Conservation (phyloP, 2,329 filamentous ascomycete species). For the Teratosphaeria viscida region DNA sequence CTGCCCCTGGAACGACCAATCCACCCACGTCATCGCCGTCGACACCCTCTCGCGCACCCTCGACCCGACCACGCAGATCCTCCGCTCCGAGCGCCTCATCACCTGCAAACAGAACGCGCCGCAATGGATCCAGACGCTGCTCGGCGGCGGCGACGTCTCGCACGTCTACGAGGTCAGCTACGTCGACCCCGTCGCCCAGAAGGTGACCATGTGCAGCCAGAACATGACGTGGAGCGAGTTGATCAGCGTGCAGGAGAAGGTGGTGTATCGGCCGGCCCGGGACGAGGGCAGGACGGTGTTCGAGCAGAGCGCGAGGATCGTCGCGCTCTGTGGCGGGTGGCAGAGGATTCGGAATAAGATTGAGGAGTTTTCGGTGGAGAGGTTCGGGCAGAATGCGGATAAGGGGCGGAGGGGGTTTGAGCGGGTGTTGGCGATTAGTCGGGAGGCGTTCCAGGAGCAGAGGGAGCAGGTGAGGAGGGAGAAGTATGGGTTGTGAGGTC, state of each 20-base stretch:
- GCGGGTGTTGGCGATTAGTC: conserved; percentile 83
- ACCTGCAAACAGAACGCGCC: conserved; percentile 57
- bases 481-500: background rate
- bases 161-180: conserved; percentile 94
- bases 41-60: conserved; percentile 73
- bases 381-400: conserved; percentile 83
- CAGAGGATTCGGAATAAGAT: conserved; percentile 94
- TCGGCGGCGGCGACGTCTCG: conserved; percentile 70
- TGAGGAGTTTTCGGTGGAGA: conserved; percentile 78
- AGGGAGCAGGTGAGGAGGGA: conserved; percentile 43
- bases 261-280: conserved; percentile 31
- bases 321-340: conserved; percentile 90
- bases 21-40: conserved; percentile 90
- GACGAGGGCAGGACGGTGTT: conserved; percentile 60
- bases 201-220: conserved; percentile 91
- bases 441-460: conserved; percentile 85
- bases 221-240: conserved; percentile 92
- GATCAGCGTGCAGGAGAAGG: conserved; percentile 84
- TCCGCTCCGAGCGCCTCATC: conserved; percentile 61
- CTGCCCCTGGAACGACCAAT: conserved; percentile 94
- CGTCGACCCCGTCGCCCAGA: conserved; percentile 72
- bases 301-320: conserved; percentile 82
- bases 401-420: conserved; percentile 94
- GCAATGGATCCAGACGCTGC: conserved; percentile 68
- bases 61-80: conserved; percentile 54